Evolutionary conservation across 2,329 filamentous ascomycete genomes (phyloP).

Genomic region (Aspergillus luchuensis): DNA sequence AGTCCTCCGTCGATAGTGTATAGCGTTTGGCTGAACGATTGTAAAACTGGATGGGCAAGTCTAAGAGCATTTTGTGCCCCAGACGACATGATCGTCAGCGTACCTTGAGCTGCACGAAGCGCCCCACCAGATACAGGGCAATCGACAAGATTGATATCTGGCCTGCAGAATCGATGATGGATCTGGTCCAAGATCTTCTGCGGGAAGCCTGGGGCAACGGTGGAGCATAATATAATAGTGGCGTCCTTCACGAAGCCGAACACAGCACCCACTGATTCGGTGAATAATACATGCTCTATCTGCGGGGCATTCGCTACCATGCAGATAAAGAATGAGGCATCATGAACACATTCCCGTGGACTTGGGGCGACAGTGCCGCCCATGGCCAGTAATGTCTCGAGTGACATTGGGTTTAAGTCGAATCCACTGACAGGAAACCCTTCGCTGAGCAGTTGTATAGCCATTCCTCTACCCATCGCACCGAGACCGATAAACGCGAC

Average conservation of each 20-base stretch:
- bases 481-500: slow-evolving; percentile 2
- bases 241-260: neutral
- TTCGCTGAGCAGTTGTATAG: neutral
- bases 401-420: neutral
- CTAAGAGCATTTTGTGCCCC: neutral
- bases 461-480: slow-evolving; percentile 1
- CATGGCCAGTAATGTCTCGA: neutral
- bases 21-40: neutral
- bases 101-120: neutral
- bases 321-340: neutral
- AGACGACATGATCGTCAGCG: neutral
- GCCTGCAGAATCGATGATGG: neutral
- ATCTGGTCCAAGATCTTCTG: neutral
- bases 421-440: neutral
- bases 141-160: neutral
- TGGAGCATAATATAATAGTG: neutral
- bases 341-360: neutral
- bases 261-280: neutral
- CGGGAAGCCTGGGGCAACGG: neutral
- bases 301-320: neutral
- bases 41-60: neutral
- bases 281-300: neutral
- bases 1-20: neutral
- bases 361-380: neutral
- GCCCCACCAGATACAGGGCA: neutral